Evolutionary conservation across 768 basidiomycete species (phyloP), one percentile per base, ranked within the genome.

Genomic region (Leccinum disarticulatum): DNA sequence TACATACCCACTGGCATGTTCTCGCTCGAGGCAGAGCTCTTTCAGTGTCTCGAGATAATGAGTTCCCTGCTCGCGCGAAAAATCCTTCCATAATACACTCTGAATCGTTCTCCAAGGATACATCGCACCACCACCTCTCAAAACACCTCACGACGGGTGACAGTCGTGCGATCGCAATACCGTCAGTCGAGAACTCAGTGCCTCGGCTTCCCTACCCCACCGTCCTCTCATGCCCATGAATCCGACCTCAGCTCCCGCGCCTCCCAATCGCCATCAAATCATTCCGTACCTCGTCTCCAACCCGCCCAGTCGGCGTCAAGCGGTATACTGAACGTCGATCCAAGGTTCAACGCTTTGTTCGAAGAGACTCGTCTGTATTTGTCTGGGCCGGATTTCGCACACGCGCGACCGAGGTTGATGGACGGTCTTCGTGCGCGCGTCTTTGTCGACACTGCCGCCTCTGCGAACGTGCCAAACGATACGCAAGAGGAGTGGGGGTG

Each of bases 1-100:
- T n/a, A n/a, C 92, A 3, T 13, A 82, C 87, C 51, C n/a, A n/a
- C n/a, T n/a, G n/a, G n/a, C 85, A 88, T 68, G 83, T 88, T 27
- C 79, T 91, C 22, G 77, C 81, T 1, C 86, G 86, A 73, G 87
- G 88, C 47, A 89, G 89, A 51, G 71, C 71, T 22, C 57, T 64
- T 54, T 47, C 58, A 6, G 62, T 65, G 46, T 52, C 56, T 11
- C 22, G 36, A 35, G 59, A 58, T 35, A 30, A 10, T 25, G 56
- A 55, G 28, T 19, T 2, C 5, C 38, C 22, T 9, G 38, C 49
- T n/a, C 58, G 10, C 1, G 27, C 30, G 5, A 27, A 28, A 31
- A 48, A 48, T 25, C 36, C 0, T 50, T 38, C 4, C 1, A 6
- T 27, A 28, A 54, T 2, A 50, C 49, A n/a, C n/a, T n/a, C n/a